These are phyloP conservation scores for Yamadazyma kanchanaburiensis DNA, from an alignment of 1,139 yeast genomes.

Conservation along the genomic window DNA sequence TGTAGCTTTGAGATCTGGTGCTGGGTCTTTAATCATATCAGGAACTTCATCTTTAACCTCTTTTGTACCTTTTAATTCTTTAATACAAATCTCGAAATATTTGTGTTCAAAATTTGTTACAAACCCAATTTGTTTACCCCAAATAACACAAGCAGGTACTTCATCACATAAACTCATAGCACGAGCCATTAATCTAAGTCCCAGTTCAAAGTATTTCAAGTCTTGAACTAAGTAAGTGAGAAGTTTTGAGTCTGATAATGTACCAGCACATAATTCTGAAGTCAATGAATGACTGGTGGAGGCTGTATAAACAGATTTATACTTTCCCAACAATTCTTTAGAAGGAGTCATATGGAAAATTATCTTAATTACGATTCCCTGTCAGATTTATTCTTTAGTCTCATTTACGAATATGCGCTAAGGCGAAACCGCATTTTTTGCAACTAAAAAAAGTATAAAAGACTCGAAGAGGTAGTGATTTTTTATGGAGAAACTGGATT, in stretches of 20 bases:
- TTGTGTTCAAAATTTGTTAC: conserved; percentile 46
- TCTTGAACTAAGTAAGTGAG: conserved; percentile 49
- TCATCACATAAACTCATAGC: conserved; percentile 43
- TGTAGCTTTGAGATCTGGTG: conserved; percentile 28
- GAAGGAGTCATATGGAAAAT: too few relatives aligned
- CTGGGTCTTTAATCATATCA: conserved; percentile 14
- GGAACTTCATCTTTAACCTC: conserved; percentile 18
- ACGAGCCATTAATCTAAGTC: conserved; percentile 43
- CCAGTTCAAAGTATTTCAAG: conserved; percentile 41
- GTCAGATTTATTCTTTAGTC: too few relatives aligned
- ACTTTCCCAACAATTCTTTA: too few relatives aligned
- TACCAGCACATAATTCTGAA: conserved; percentile 44
- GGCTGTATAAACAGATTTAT: too few relatives aligned
- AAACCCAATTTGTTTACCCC: conserved; percentile 53
- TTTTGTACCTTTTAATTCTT: conserved; percentile 19
- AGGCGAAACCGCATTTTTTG: too few relatives aligned
- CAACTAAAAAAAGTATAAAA: too few relatives aligned
- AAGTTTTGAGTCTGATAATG: conserved; percentile 37
- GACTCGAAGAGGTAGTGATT: too few relatives aligned
- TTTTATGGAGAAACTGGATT: too few relatives aligned
- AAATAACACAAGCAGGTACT: conserved; percentile 27
- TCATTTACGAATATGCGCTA: too few relatives aligned
- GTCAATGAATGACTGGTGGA: conserved; percentile 47
- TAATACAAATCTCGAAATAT: conserved; percentile 38
- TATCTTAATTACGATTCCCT: too few relatives aligned